These are phyloP conservation scores for Anacardium occidentale DNA, from an alignment of 345 rosid species.

Conservation along the genomic window DNA sequence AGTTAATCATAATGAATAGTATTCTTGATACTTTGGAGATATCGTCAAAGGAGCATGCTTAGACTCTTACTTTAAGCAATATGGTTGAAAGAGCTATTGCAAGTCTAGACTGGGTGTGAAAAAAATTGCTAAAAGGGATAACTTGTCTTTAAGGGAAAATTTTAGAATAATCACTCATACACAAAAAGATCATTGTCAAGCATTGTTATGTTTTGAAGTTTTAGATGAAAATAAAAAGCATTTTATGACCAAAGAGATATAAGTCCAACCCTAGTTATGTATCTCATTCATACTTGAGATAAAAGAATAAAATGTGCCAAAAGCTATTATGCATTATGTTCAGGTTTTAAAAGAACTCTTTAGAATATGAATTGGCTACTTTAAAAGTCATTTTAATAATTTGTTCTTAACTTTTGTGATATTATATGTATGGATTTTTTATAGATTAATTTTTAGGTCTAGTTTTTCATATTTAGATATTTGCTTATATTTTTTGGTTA, in stretches of 20 bases:
- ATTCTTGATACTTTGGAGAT: slow-evolving; percentile 16
- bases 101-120: slow-evolving; percentile 29
- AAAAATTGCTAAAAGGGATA: slow-evolving; percentile 29
- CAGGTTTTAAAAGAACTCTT: neutral
- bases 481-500: neutral
- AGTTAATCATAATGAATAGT: too few relatives aligned
- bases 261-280: slow-evolving; percentile 22
- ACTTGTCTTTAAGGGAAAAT: slow-evolving; percentile 11
- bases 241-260: slow-evolving; percentile 25
- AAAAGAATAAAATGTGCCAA: neutral
- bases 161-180: slow-evolving; percentile 22
- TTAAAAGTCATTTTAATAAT: too few relatives aligned
- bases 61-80: slow-evolving; percentile 19
- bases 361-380: neutral
- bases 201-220: slow-evolving; percentile 25
- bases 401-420: neutral
- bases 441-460: neutral
- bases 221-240: slow-evolving; percentile 28
- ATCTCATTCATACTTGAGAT: neutral
- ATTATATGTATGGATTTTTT: neutral
- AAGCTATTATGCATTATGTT: neutral
- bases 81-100: slow-evolving; percentile 24
- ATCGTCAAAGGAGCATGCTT: slow-evolving; percentile 18
- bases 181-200: slow-evolving; percentile 22
- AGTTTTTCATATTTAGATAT: neutral